Percentiles rank a stretch among this genome's conserved stretches.
Conservation (phyloP, 108 stramenopile species). For the Mayamaea pseudoterrestris region DNA sequence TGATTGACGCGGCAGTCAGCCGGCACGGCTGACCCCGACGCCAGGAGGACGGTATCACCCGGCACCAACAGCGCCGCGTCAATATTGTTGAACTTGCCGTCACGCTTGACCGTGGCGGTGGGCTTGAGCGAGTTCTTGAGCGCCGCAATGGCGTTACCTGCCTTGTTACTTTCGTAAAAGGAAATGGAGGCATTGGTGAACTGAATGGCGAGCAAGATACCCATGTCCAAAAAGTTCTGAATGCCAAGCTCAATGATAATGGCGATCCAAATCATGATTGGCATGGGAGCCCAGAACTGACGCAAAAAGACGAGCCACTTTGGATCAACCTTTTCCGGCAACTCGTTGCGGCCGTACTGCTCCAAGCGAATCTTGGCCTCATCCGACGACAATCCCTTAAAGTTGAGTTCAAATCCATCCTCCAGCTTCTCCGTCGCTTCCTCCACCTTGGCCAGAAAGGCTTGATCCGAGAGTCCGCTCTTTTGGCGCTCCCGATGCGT, state of each 20-base stretch:
- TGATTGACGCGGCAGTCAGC: slow-evolving; percentile 46
- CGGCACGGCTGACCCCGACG: slow-evolving; percentile 33
- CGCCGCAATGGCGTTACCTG: slow-evolving; percentile 64
- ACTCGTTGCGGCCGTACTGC: slow-evolving; percentile 36
- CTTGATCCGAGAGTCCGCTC: slow-evolving; percentile 6
- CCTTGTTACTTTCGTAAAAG: slow-evolving; percentile 51
- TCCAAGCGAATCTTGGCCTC: slow-evolving; percentile 23
- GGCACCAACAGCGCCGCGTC: slow-evolving; percentile 41
- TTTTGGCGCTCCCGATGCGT: slow-evolving; percentile 6
- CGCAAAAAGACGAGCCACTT: slow-evolving; percentile 35
- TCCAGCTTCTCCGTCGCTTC: slow-evolving; percentile 1
- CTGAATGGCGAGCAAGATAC: slow-evolving; percentile 36
- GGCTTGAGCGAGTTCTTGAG: slow-evolving; percentile 60
- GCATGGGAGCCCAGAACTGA: slow-evolving; percentile 65
- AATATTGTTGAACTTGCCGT: slow-evolving; percentile 27
- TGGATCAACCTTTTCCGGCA: slow-evolving; percentile 37
- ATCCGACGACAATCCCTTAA: slow-evolving; percentile 23
- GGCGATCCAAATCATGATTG: slow-evolving; percentile 70
- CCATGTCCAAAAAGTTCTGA: slow-evolving; percentile 31
- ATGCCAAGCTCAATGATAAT: slow-evolving; percentile 39
- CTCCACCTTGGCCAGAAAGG: slow-evolving; percentile 7
- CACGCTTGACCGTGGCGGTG: slow-evolving; percentile 43
- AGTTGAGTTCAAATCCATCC: slow-evolving; percentile 13
- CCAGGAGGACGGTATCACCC: slow-evolving; percentile 38
- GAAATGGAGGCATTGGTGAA: slow-evolving; percentile 41